Evolutionary conservation across 2,329 filamentous ascomycete species (phyloP).

Genomic region (Nigrospora sphaerica): DNA sequence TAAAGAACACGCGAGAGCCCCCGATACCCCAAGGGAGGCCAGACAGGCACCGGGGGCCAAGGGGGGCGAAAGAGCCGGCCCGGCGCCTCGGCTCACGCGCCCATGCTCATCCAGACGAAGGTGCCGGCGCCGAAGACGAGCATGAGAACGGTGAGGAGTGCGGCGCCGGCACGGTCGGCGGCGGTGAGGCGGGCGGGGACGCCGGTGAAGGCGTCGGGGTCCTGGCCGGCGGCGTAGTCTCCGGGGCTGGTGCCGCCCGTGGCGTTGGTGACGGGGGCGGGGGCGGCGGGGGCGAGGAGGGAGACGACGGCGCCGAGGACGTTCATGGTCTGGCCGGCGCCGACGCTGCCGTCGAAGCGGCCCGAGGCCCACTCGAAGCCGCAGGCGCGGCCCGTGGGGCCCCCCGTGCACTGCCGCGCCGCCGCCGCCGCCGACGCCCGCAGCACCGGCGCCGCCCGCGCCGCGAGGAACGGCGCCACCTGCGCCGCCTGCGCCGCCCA

Average conservation of each 20-base stretch:
- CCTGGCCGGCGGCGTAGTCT: slow-evolving; percentile 31
- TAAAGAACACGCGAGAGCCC: too few species aligned
- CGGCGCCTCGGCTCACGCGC: slow-evolving; percentile 13
- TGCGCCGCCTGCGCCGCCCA: slow-evolving; percentile 38
- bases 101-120: slow-evolving; percentile 43
- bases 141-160: slow-evolving; percentile 38
- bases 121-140: slow-evolving; percentile 30
- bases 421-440: slow-evolving; percentile 31
- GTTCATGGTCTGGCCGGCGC: slow-evolving; percentile 55
- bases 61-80: too few species aligned
- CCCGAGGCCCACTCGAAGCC: slow-evolving; percentile 39
- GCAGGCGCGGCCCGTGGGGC: slow-evolving; percentile 33
- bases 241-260: slow-evolving; percentile 46
- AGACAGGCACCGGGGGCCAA: too few species aligned
- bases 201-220: slow-evolving; percentile 25
- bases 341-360: slow-evolving; percentile 44
- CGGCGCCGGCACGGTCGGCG: slow-evolving; percentile 39
- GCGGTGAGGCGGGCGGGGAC: slow-evolving; percentile 28
- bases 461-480: slow-evolving; percentile 29
- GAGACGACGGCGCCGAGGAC: slow-evolving; percentile 48
- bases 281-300: slow-evolving; percentile 35
- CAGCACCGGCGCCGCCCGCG: slow-evolving; percentile 26
- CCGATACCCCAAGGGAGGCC: too few species aligned
- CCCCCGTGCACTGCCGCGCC: slow-evolving; percentile 26
- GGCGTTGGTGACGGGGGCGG: slow-evolving; percentile 33